These are phyloP conservation scores for Solanum hybrid DNA, from an alignment of 305 asterid genomes.

Conservation along the genomic window DNA sequence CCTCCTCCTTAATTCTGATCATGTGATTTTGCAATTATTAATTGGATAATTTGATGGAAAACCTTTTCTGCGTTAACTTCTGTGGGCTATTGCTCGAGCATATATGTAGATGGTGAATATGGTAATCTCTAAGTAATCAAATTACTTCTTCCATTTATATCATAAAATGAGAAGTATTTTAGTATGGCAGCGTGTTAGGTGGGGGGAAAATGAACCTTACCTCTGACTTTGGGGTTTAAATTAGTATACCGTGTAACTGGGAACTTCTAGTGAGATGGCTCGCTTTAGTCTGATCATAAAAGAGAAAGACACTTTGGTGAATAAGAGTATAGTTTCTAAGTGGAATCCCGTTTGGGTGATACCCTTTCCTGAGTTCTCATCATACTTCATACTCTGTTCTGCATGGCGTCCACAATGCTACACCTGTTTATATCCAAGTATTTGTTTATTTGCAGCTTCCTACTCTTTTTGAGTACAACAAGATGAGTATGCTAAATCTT, in stretches of 20 bases:
- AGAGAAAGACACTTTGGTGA: not conserved
- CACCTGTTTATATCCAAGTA: not conserved
- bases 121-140: not conserved
- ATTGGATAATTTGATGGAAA: not conserved
- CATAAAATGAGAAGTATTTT: not conserved
- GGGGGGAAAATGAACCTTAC: not conserved
- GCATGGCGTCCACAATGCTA: not conserved
- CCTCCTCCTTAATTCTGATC: not conserved
- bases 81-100: not conserved
- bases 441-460: constrained; percentile 52
- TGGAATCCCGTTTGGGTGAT: not conserved
- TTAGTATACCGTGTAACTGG: not conserved
- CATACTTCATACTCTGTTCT: not conserved
- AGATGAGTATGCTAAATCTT: constrained; percentile 80
- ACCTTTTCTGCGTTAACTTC: not conserved
- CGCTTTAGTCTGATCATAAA: not conserved
- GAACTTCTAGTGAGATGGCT: not conserved
- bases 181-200: not conserved
- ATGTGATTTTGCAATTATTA: not conserved
- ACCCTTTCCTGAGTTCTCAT: not conserved
- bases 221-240: not conserved
- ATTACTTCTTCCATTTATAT: not conserved
- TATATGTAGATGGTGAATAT: not conserved
- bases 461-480: constrained; percentile 63
- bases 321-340: not conserved